phyloP scores from a whole-genome alignment of 139 green algal species.

The Raphidocelis subcapitata region DNA sequence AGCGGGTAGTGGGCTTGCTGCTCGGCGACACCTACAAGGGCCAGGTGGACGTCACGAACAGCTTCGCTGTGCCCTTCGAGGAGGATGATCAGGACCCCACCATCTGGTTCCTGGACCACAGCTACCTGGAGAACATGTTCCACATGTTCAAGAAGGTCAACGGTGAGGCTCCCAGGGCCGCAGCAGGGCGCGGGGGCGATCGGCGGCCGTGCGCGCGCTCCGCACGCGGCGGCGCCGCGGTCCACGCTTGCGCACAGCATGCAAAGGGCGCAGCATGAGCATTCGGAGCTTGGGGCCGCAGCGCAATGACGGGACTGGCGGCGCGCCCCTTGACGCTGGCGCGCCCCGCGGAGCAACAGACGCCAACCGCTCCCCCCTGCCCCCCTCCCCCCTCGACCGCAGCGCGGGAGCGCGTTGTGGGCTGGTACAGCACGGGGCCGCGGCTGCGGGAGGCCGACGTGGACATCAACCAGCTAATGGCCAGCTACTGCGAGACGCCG shows the following conservation, averaged over 20 bases:
- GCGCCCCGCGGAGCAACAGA: too few species aligned
- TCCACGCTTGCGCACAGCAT: not conserved
- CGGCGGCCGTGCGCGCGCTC: not conserved
- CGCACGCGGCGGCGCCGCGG: not conserved
- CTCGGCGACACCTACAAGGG: slow-evolving; percentile 89
- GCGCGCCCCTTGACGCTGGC: too few species aligned
- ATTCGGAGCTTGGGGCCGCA: too few species aligned
- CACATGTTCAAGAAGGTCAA: slow-evolving; percentile 99
- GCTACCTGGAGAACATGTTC: slow-evolving; percentile 97
- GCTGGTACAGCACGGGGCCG: slow-evolving; percentile 98
- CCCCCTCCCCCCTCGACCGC: slow-evolving; percentile 15
- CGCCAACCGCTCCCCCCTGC: too few species aligned
- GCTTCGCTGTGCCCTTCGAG: slow-evolving; percentile 99
- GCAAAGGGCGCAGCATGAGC: not conserved
- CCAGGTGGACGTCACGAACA: slow-evolving; percentile 93
- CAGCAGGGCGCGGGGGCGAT: not conserved
- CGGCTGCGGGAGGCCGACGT: slow-evolving; percentile 91
- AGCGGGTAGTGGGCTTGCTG: slow-evolving; percentile 94
- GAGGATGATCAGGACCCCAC: slow-evolving; percentile 94
- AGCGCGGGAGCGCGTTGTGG: slow-evolving; percentile 92
- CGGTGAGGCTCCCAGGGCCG: slow-evolving; percentile 51
- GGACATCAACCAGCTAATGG: slow-evolving; percentile 88
- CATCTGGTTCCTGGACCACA: slow-evolving; percentile 99
- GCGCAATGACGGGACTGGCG: too few species aligned
- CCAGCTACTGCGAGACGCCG: slow-evolving; percentile 78